These are phyloP conservation scores for Microstegium vimineum DNA, from an alignment of 176 grass and related monocot species.

Conservation along the genomic window DNA sequence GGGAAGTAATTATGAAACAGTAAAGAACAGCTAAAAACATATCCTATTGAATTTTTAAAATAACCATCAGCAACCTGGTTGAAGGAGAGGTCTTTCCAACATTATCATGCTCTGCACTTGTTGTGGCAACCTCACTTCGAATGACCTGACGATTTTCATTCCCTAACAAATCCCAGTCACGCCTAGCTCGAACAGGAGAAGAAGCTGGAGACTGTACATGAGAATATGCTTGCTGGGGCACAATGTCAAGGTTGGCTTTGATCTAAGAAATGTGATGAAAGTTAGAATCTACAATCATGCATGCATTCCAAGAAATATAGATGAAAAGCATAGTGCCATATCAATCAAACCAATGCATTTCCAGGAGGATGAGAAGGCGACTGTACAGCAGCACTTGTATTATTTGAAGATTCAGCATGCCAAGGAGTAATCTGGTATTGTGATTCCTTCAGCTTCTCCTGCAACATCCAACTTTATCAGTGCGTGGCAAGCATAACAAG, in stretches of 20 bases:
- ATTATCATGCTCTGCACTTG: slow-evolving; percentile 52
- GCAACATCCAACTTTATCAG: slow-evolving; percentile 32
- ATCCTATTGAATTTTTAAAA: slow-evolving; percentile 7
- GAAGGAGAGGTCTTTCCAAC: slow-evolving; percentile 44
- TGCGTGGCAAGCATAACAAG: slow-evolving; percentile 22
- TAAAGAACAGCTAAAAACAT: background rate
- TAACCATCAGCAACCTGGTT: slow-evolving; percentile 32
- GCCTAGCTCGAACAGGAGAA: slow-evolving; percentile 60
- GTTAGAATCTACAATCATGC: slow-evolving; percentile 21
- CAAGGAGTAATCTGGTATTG: slow-evolving; percentile 93
- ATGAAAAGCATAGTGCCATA: slow-evolving; percentile 26
- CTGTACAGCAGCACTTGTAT: slow-evolving; percentile 54
- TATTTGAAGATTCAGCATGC: slow-evolving; percentile 70
- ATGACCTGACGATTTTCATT: slow-evolving; percentile 45
- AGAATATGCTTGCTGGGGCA: slow-evolving; percentile 72
- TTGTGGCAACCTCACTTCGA: slow-evolving; percentile 30
- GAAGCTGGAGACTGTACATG: slow-evolving; percentile 72
- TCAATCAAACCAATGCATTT: slow-evolving; percentile 47
- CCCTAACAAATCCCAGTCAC: slow-evolving; percentile 63
- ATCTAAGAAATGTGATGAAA: slow-evolving; percentile 39
- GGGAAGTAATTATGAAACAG: background rate
- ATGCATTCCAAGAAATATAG: slow-evolving; percentile 7
- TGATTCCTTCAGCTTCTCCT: slow-evolving; percentile 97
- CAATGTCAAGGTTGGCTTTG: slow-evolving; percentile 74
- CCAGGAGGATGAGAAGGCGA: slow-evolving; percentile 56